Percentiles rank a stretch among this genome's conserved stretches.
These are phyloP conservation scores for Carex myosuroides DNA, from an alignment of 176 grass and related monocot species.

Conservation along the genomic window DNA sequence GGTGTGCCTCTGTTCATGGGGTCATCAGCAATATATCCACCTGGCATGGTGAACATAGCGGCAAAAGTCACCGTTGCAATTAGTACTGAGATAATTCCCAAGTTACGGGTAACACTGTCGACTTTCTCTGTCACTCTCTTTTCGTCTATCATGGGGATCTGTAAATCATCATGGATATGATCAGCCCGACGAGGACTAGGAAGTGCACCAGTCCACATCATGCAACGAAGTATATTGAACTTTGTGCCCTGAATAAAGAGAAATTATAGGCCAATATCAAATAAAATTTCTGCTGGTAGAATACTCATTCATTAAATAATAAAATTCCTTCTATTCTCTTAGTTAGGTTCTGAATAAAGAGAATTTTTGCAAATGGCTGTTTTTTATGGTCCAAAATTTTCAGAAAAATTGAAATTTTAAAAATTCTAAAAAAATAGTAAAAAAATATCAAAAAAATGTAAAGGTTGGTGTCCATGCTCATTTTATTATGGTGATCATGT, in stretches of 20 bases:
- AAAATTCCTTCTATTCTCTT: no score
- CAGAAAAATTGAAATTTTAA: no score
- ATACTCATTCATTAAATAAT: no score
- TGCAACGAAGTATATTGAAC: background rate
- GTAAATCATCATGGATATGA: background rate
- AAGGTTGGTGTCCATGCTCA: no score
- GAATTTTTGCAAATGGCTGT: no score
- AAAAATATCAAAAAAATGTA: no score
- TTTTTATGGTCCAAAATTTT: no score
- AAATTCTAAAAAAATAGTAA: no score
- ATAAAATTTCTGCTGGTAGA: no score
- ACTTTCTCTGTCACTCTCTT: background rate
- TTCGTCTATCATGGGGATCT: background rate
- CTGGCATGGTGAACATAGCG: slow-evolving; percentile 25
- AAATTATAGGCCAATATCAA: background rate
- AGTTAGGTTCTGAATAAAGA: no score
- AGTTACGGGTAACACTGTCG: background rate
- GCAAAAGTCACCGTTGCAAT: slow-evolving; percentile 27
- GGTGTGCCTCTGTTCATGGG: background rate
- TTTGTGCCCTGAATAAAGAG: background rate
- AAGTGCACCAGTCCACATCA: slow-evolving; percentile 3
- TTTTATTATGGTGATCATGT: no score
- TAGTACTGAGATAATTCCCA: slow-evolving; percentile 6
- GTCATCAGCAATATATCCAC: slow-evolving; percentile 8
- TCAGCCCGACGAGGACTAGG: background rate